Conservation (phyloP, 148 eudicot species). For the Agrostemma githago region DNA sequence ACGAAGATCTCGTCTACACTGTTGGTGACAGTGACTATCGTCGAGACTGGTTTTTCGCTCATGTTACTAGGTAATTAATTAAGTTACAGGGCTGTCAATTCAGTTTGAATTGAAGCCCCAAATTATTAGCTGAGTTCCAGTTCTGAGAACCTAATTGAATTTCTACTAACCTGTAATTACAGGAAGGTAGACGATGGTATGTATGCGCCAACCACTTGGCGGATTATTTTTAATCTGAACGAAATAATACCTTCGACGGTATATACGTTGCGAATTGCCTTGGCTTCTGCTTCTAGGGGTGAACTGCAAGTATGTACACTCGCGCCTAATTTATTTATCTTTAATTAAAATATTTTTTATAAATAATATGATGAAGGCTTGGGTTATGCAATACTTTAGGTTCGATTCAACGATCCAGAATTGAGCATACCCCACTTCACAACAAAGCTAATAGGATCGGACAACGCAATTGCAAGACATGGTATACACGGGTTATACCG, state of each 20-base stretch:
- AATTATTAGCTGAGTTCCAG: too few species aligned
- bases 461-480: constrained; percentile 61
- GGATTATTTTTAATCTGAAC: constrained; percentile 36
- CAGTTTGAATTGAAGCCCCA: too few species aligned
- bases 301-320: constrained; percentile 47
- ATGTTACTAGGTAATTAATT: constrained; percentile 44
- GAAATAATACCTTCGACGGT: constrained; percentile 23
- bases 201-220: constrained; percentile 57
- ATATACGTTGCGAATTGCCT: constrained; percentile 60
- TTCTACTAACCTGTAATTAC: not conserved
- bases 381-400: constrained; percentile 19
- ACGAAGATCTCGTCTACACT: constrained; percentile 51
- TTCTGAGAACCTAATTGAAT: too few species aligned
- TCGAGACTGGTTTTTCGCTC: constrained; percentile 74
- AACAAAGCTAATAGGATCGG: constrained; percentile 40
- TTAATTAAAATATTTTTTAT: not conserved
- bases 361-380: not conserved
- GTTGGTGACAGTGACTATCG: constrained; percentile 49
- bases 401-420: constrained; percentile 43
- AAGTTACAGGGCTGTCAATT: too few species aligned
- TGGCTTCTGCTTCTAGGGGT: constrained; percentile 56
- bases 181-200: constrained; percentile 32
- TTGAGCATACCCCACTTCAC: constrained; percentile 31
- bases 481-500: constrained; percentile 57
- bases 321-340: not conserved